Percentiles rank a stretch among this genome's conserved stretches.
Evolutionary conservation across 108 stramenopile species (phyloP).

Genomic region (Nitzschia sp.): DNA sequence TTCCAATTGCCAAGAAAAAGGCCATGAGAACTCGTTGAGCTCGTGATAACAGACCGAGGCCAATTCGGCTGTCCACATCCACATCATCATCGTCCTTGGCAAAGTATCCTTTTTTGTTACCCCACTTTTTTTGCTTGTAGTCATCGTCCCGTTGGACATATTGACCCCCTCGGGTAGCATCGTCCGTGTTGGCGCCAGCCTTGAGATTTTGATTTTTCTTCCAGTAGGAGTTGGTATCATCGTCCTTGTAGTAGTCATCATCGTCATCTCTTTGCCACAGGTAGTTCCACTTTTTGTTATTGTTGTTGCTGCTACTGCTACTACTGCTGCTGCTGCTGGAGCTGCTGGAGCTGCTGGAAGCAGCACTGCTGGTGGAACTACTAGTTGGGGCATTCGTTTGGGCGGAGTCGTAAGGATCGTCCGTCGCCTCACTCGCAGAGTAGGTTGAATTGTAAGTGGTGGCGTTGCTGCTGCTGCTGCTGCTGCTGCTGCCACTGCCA

Average conservation of each 20-base stretch:
- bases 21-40: not conserved
- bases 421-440: not conserved
- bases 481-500: slow-evolving; percentile 10
- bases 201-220: not conserved
- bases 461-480: not conserved
- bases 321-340: not conserved
- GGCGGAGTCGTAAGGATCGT: not conserved
- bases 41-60: not conserved
- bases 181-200: not conserved
- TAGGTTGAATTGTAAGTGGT: not conserved
- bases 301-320: not conserved
- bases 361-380: not conserved
- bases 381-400: slow-evolving; percentile 1
- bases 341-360: not conserved
- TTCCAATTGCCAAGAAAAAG: not conserved
- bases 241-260: slow-evolving; percentile 12
- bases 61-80: not conserved
- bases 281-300: slow-evolving; percentile 4
- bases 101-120: not conserved
- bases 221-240: not conserved
- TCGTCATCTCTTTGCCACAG: slow-evolving; percentile 25
- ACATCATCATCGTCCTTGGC: not conserved
- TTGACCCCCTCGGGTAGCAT: not conserved
- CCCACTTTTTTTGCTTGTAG: not conserved
- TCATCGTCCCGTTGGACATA: slow-evolving; percentile 5